Conservation (phyloP, 768 basidiomycete species). For the Tricholoma saponaceum region DNA sequence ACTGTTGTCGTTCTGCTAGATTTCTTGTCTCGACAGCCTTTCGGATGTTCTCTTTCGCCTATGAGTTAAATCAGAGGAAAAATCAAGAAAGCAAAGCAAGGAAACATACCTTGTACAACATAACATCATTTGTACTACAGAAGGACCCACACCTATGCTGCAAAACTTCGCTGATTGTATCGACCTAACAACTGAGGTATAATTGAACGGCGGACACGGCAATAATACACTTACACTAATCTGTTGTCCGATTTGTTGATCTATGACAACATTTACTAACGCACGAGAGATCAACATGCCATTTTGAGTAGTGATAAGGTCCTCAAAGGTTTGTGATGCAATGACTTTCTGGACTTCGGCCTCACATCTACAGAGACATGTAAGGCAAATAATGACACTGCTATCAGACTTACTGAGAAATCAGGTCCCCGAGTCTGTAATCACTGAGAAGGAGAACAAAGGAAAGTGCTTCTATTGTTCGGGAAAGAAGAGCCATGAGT, state of each 20-base stretch:
- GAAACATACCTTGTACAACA: conserved; percentile 81
- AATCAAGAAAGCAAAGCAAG: neutral
- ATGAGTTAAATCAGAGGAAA: neutral
- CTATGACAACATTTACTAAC: conserved; percentile 92
- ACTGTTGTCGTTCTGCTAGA: conserved; percentile 68
- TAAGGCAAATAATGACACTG: conserved; percentile 2
- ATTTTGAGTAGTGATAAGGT: conserved; percentile 77
- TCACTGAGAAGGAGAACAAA: conserved; percentile 92
- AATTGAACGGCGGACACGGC: conserved; percentile 1
- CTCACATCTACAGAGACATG: conserved; percentile 53
- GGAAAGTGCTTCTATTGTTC: conserved; percentile 91
- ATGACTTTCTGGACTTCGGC: conserved; percentile 67
- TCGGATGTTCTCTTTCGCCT: conserved; percentile 93
- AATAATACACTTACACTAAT: conserved; percentile 63
- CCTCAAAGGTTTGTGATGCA: conserved; percentile 73
- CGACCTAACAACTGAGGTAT: conserved; percentile 57
- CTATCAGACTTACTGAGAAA: conserved; percentile 58
- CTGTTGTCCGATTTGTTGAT: conserved; percentile 97
- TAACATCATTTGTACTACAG: conserved; percentile 97
- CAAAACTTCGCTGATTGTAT: conserved; percentile 92
- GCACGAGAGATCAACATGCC: conserved; percentile 88
- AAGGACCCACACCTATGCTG: conserved; percentile 96
- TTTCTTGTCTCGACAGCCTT: conserved; percentile 82
- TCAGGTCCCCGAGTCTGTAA: conserved; percentile 82
- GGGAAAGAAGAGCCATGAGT: conserved; percentile 66